Evolutionary conservation across 179 eudicot species (phyloP), one percentile per base, ranked within the genome.

Genomic region (Carnegiea gigantea): DNA sequence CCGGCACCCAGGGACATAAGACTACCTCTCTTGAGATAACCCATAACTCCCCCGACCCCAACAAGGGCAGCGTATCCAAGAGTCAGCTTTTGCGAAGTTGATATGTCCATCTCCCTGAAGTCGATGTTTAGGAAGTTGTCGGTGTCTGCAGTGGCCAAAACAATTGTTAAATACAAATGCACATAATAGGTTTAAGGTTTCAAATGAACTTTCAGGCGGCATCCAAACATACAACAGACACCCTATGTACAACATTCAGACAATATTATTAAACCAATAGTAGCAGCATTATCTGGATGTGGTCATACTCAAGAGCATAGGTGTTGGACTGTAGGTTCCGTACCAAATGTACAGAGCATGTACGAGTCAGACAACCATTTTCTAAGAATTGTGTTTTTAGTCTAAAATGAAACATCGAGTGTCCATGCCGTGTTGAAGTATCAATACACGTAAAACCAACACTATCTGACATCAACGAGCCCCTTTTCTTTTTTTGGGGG

Each of bases 31-130:
- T 92, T 95, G 75, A 92, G 9, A 78, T 88, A 93, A 20, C 97
- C 98, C 92, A 91, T 89, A n/a, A 88, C 76, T 75, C 98, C 98
- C 15, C 98, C 96, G 12, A 87, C 86, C 36, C 87, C 89, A 68
- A 87, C 85, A 36, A 84, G 82, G 57, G 85, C 79, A 24, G 85
- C 89, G 70, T 87, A 87, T 12, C 89, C 87, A 44, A 87, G 80
- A 26, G 87, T 87, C 33, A 87, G 54, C 26, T 87, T 87, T 70
- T 87, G 89, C 44, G 89, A 79, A 65, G 87, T 87, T 60, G 89
- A 84, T 2, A 74, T 21, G 77, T 87, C 89, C 89, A 87, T 84
- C 64, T 77, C 53, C 80, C 75, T 70, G 20, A 72, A 57, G 3
- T 67, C 1, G 13, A 67, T 3, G 36, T 12, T 70, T 17, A n/a